Base-by-base conservation (phyloP, 2,329 filamentous ascomycete genomes). In the Massarina eburnea region DNA sequence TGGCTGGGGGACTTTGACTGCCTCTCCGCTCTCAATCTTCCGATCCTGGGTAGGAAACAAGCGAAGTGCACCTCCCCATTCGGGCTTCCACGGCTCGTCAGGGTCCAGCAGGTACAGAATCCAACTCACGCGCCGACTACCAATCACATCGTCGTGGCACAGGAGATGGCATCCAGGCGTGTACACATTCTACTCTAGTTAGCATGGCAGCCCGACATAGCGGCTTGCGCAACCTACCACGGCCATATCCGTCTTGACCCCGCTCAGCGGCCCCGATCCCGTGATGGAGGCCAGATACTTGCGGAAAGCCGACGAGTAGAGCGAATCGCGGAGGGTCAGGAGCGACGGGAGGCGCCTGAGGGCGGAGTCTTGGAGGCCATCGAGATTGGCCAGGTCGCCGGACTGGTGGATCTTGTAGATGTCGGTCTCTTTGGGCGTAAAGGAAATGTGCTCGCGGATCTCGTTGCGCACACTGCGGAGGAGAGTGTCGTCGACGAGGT, bases 381-480 rank as follows among this genome's bases (percentile, higher is more conserved):
- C 92, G 47, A 99, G 83, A 73, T 99, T 99, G 37, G 94, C 94
- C 26, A 99, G 81, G 70, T 99, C 94, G 55, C 94, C 94, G 4
- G 92, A 97, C 76, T 99, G 94, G 79, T 96, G 91, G 66, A 99
- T 97, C 74, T 95, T 96, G 81, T 99, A 99, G 61, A 99, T 99
- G 71, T 99, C 94, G 38, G 94, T 99, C 73, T 99, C 94, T 72
- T 99, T 99, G 60, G 91, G 91, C 10, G 94, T 96, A 75, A 99
- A 99, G 57, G 89, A 85, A 57, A 99, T 88, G 66, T 96, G 91
- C 58, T 87, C 80, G 71, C 86, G 86, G 71, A 97, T 92, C 75
- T 99, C 94, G 63, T 81, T 75, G 66, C 94, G 91, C 48, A 99
- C 94, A 44, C 82, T 79, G 62, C 91, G 91, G 37, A 99, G 82